Evolutionary conservation across 371 early-diverging fungal species (phyloP).

Genomic region (Syncephalastrum racemosum): DNA sequence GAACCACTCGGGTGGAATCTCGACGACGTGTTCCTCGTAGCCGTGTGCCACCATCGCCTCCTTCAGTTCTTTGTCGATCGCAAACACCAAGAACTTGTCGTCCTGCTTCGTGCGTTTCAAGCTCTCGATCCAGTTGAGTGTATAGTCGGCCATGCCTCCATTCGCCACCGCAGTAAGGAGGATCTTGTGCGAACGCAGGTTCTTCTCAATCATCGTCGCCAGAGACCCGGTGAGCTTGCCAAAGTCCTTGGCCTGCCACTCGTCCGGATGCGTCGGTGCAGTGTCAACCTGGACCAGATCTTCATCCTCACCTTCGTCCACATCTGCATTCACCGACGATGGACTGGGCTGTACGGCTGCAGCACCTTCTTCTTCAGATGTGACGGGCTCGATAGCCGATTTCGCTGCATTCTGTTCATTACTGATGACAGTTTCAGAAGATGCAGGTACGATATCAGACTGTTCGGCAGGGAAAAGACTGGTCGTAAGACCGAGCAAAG

Average conservation of each 20-base stretch:
- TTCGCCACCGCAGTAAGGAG: conserved; percentile 39
- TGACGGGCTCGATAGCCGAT: background rate
- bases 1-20: conserved; percentile 41
- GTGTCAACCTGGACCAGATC: conserved; percentile 13
- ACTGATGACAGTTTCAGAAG: background rate
- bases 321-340: background rate
- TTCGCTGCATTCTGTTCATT: background rate
- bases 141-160: conserved; percentile 35
- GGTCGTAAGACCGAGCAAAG: conserved; percentile 11
- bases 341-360: background rate
- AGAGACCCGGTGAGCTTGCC: conserved; percentile 8
- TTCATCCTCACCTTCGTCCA: conserved; percentile 4
- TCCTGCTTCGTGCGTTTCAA: conserved; percentile 20
- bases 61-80: conserved; percentile 34
- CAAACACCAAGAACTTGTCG: conserved; percentile 30
- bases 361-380: background rate
- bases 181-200: conserved; percentile 3
- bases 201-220: background rate
- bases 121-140: conserved; percentile 41
- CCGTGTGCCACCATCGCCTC: conserved; percentile 25
- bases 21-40: conserved; percentile 29
- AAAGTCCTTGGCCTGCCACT: conserved; percentile 20
- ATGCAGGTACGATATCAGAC: conserved; percentile 3
- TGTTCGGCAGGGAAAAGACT: conserved; percentile 12
- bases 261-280: conserved; percentile 10